phyloP scores from a whole-genome alignment of 345 rosid species.

The Hibiscus trionum region DNA sequence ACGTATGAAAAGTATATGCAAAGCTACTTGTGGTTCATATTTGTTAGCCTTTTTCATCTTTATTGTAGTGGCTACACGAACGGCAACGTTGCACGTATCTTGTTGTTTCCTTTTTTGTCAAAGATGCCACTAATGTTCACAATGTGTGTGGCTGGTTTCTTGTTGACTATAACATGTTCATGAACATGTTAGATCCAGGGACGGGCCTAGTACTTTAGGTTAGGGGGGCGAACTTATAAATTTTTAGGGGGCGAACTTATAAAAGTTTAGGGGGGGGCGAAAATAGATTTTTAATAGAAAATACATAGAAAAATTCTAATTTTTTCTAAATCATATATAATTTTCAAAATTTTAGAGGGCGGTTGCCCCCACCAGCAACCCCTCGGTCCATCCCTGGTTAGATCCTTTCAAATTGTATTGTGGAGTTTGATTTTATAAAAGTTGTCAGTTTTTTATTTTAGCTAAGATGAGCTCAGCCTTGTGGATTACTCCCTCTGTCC shows the following conservation, averaged over 20 bases:
- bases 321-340: no score
- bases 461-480: not conserved
- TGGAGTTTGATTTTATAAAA: not conserved
- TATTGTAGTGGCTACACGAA: not conserved
- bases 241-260: no score
- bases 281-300: no score
- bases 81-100: constrained; percentile 1
- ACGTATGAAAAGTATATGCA: not conserved
- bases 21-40: not conserved
- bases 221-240: no score
- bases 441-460: not conserved
- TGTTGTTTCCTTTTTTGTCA: not conserved
- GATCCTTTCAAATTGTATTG: not conserved
- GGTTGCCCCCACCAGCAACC: no score
- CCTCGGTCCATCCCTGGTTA: no score
- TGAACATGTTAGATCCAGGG: not conserved
- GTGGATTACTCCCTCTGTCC: no score
- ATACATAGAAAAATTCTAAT: no score
- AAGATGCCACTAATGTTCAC: not conserved
- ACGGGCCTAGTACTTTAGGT: no score
- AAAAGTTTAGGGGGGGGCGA: no score
- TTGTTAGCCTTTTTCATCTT: not conserved
- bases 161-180: not conserved
- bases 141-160: not conserved
- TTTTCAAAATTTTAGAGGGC: no score